Evolutionary conservation across 164 flowering plant genomes (phyloP), one percentile per base, ranked within the genome.

Genomic region (Dillenia suffruticosa): DNA sequence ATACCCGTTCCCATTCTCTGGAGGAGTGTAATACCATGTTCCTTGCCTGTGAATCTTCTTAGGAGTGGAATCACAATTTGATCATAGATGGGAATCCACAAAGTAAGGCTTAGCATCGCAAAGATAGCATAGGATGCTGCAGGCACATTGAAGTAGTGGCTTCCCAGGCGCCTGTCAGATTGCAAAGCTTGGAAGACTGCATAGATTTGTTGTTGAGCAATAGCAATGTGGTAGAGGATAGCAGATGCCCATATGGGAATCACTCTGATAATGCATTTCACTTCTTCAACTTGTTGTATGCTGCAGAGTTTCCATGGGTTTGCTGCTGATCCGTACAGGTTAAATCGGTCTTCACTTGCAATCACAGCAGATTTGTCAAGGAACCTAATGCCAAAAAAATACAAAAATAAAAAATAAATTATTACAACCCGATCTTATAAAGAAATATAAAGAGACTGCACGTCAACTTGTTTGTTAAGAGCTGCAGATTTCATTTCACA

Each of bases 141-240:
- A 7, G 63, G 58, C 3, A 66, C 16, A 24, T 62, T 9, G 16
- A 82, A 79, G 3, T 32, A 44, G 55, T 53, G 54, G 15, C 17
- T 49, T 9, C 79, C 73, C 1, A 74, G 68, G 65, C 51, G 76
- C 15, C 86, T 54, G 60, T 82, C 58, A 8, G 80, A 72, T 59
- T 82, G 81, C 13, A 75, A 62, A 12, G 86, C 81, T 65, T 82
- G 86, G 63, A 73, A 75, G 48, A 82, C 77, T 7, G 58, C 59
- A 53, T 58, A 82, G 44, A 75, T 80, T 2, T 65, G 60, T 55
- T 77, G 71, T 26, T 75, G 72, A 17, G 44, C 60, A 6, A 59
- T 59, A 10, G 80, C 74, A 10, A 72, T 54, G 44, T 54, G 57
- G 75, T 68, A 70, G 16, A 82, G 46, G 2, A 76, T 73, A 9